Evolutionary conservation across 176 grass and related monocot genomes (phyloP).

Genomic region (Cenchrus purpureus): DNA sequence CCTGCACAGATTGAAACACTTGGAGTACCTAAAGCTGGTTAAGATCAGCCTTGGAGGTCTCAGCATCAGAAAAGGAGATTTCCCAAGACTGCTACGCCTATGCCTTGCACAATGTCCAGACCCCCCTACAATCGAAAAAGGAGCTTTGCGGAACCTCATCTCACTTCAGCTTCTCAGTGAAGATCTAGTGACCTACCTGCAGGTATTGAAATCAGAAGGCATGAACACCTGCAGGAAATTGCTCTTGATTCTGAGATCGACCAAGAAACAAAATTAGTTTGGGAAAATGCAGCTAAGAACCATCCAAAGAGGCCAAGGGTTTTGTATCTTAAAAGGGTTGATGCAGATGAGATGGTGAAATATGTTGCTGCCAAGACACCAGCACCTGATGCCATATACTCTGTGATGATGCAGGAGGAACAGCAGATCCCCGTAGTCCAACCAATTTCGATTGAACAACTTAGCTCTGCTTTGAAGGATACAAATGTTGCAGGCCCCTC

Average conservation of each 20-base stretch:
- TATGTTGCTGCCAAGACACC: not conserved
- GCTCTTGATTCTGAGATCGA: not conserved
- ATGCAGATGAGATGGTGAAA: not conserved
- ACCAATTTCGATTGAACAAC: not conserved
- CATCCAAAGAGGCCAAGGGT: slow-evolving; percentile 23
- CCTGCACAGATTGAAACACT: not conserved
- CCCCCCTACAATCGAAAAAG: not conserved
- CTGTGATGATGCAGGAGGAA: not conserved
- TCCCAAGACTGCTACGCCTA: not conserved
- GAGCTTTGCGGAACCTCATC: not conserved
- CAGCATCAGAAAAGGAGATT: not conserved
- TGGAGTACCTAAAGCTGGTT: not conserved
- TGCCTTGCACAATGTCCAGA: not conserved
- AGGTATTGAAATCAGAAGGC: not conserved
- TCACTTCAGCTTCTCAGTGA: not conserved
- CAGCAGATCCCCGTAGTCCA: too few relatives aligned
- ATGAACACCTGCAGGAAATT: not conserved
- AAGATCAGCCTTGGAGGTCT: not conserved
- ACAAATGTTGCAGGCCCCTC: not conserved
- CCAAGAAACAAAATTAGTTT: not conserved
- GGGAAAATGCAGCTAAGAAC: slow-evolving; percentile 5
- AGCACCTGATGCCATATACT: not conserved
- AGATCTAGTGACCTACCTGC: not conserved
- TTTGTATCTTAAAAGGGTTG: not conserved
- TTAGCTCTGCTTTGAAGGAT: not conserved